phyloP scores from a whole-genome alignment of 768 basidiomycete genomes.

The Xerocomus brunneocitrinus region DNA sequence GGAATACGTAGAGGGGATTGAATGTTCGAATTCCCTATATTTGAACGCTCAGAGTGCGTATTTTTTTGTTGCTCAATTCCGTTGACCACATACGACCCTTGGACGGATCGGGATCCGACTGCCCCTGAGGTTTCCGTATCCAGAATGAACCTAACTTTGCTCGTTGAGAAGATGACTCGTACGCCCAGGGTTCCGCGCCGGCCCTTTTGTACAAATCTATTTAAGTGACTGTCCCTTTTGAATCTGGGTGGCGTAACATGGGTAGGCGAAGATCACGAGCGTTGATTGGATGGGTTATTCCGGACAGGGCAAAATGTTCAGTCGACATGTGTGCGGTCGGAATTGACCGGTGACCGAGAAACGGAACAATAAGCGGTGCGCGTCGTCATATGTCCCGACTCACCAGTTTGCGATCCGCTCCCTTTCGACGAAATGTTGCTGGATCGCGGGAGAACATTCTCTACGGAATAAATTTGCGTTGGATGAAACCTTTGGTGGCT shows the following conservation, averaged over 20 bases:
- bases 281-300: slow-evolving; percentile 9
- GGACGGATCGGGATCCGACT: slow-evolving; percentile 8
- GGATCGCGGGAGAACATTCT: background rate
- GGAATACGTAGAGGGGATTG: slow-evolving; percentile 49
- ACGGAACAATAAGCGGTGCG: slow-evolving; percentile 19
- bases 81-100: slow-evolving; percentile 4
- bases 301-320: background rate
- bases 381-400: background rate
- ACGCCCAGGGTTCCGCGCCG: background rate
- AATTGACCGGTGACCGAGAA: slow-evolving; percentile 25
- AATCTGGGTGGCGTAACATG: slow-evolving; percentile 7
- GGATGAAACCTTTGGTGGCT: background rate
- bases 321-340: background rate
- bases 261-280: slow-evolving; percentile 22
- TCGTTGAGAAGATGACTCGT: background rate
- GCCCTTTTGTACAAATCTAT: background rate
- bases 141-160: slow-evolving; percentile 20
- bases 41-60: slow-evolving; percentile 30
- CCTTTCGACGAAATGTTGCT: slow-evolving; percentile 1
- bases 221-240: background rate
- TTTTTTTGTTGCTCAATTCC: background rate
- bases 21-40: slow-evolving; percentile 47
- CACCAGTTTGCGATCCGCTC: slow-evolving; percentile 12
- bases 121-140: slow-evolving; percentile 7
- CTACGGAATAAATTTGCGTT: background rate